Evolutionary conservation across 495 filamentous ascomycete species (phyloP).

Genomic region (Corynascus novoguineensis): DNA sequence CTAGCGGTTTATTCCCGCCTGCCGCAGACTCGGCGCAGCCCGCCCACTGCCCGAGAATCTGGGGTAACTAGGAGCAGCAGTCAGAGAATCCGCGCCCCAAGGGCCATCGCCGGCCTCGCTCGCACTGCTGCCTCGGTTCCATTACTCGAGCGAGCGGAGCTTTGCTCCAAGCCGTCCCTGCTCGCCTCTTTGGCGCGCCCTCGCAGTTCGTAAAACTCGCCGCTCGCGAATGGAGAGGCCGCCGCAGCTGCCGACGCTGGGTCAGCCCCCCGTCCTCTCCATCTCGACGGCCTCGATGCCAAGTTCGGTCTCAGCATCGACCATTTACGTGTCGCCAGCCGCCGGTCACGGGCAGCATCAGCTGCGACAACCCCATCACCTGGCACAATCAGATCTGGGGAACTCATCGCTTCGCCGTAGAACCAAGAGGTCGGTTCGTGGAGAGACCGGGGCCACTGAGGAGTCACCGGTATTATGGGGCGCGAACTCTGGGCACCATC

Average conservation of each 20-base stretch:
- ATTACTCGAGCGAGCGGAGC: neutral
- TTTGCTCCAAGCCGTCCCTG: neutral
- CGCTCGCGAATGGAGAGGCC: constrained; percentile 3
- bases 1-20: neutral
- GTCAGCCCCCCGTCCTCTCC: constrained; percentile 3
- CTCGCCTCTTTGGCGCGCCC: neutral
- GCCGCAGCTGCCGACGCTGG: neutral
- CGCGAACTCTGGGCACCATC: neutral
- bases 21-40: neutral
- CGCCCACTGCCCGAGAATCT: neutral
- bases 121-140: neutral
- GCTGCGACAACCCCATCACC: constrained; percentile 8
- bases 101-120: no score
- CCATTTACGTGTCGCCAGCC: constrained; percentile 35
- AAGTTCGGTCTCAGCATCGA: constrained; percentile 28
- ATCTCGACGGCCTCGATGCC: constrained; percentile 25
- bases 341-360: neutral
- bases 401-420: neutral
- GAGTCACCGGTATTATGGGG: constrained; percentile 6
- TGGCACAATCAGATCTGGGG: neutral
- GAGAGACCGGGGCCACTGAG: neutral
- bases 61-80: neutral
- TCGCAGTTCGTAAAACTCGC: no score
- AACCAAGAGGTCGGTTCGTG: neutral
- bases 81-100: neutral